Conservation (phyloP, 1,284 basidiomycete species). For the Ustilago bromivora region DNA sequence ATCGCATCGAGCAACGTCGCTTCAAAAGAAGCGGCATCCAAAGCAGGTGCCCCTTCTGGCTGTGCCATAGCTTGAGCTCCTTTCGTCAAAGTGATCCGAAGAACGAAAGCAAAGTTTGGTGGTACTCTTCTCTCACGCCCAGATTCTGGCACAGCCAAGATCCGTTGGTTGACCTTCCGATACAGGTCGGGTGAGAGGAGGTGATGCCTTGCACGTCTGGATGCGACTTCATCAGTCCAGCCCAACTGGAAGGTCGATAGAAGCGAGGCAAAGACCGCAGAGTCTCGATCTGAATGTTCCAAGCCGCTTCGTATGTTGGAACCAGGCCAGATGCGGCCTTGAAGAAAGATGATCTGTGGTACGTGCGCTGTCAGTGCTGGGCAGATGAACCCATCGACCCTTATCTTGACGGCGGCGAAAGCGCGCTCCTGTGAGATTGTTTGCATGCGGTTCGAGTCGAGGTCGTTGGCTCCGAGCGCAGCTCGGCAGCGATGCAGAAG, state of each 20-base stretch:
- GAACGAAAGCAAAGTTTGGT: conserved; percentile 10
- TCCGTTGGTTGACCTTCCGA: conserved; percentile 13
- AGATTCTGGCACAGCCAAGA: neutral
- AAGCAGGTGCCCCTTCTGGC: neutral
- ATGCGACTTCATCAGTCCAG: conserved; percentile 11
- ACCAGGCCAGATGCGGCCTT: conserved; percentile 18
- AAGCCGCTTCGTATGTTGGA: neutral
- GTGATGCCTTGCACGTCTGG: neutral
- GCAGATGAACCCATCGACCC: conserved; percentile 16
- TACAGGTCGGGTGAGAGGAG: conserved; percentile 15
- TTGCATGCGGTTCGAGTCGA: neutral
- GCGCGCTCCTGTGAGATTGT: neutral
- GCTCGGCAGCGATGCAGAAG: conserved; percentile 18
- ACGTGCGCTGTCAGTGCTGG: neutral
- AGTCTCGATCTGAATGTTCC: conserved; percentile 7
- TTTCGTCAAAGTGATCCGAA: conserved; percentile 5
- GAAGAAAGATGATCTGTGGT: conserved; percentile 19
- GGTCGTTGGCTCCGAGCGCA: conserved; percentile 9
- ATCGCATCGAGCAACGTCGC: conserved; percentile 20
- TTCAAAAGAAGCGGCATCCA: conserved; percentile 8
- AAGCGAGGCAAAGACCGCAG: conserved; percentile 11
- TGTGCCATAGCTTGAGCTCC: neutral
- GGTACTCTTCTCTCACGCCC: neutral
- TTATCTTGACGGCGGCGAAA: conserved; percentile 17
- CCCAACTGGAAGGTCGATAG: conserved; percentile 14